Evolutionary conservation across 2,329 filamentous ascomycete species (phyloP), one percentile per base, ranked within the genome.

Genomic region (Cytospora schulzeri): DNA sequence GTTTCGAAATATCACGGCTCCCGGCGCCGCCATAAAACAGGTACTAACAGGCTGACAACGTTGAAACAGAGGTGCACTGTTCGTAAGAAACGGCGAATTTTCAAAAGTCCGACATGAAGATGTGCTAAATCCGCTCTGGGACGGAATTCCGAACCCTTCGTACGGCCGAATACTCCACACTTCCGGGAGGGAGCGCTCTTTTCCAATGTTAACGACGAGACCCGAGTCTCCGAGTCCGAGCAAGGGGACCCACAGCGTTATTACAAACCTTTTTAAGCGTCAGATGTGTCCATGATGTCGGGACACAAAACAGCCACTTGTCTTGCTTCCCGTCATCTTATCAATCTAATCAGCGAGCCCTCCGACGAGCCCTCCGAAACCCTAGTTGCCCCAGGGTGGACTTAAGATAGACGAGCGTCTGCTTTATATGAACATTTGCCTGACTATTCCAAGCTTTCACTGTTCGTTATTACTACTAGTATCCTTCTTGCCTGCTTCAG

Each of bases 321-420:
- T 33, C 28, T 33, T 19, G 15, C 12, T 24, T 29, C 33, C 29
- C n/a, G 57, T 57, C 64, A 66, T 66, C 64, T 66, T 57, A 64
- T 66, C 64, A 60, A 64, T 66, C 64, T 64, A 35, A 60, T 66
- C 64, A 60, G 57, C 52, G 45, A 48, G 28, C 53, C 41, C 8
- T 26, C 29, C 52, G 33, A 14, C 9, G 29, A 45, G 4, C 9
- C 29, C 45, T 14, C 45, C 45, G 45, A 48, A 2, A 29, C 8
- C 17, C 19, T 14, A 9, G 22, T 35, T 56, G n/a, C n/a, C n/a
- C n/a, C n/a, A n/a, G n/a, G n/a, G n/a, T n/a, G n/a, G n/a, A n/a
- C n/a, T n/a, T n/a, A n/a, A n/a, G n/a, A 33, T 28, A 28, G 35
- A 48, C 28, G 15, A n/a, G 29, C 24, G n/a, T 6, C 54, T 57